Conservation (phyloP, 441 rosid genomes). For the Biscutella auriculata region DNA sequence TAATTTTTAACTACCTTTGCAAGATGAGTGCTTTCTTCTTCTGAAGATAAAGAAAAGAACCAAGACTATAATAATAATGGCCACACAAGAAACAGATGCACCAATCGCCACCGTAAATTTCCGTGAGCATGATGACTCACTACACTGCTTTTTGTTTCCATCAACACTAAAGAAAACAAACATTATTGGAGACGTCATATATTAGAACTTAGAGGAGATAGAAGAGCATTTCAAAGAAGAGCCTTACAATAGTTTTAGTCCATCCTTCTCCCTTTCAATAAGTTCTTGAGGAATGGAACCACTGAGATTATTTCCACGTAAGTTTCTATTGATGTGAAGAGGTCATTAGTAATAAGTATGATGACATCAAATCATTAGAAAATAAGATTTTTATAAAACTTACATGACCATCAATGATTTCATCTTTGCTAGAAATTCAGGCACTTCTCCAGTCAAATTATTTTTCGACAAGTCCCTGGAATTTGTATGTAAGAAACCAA, state of each 20-base stretch:
- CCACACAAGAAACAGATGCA: background rate
- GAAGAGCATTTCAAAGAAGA: too few relatives aligned
- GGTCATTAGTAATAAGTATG: too few relatives aligned
- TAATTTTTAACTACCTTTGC: slow-evolving; percentile 1
- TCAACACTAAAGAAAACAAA: background rate
- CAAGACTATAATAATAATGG: background rate
- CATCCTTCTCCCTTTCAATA: too few relatives aligned
- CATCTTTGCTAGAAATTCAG: slow-evolving; percentile 9
- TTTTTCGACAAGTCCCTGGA: slow-evolving; percentile 4
- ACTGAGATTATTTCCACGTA: too few relatives aligned
- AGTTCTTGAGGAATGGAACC: too few relatives aligned
- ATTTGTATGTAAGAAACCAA: background rate
- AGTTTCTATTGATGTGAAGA: too few relatives aligned
- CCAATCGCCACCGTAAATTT: background rate
- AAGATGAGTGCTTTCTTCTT: background rate
- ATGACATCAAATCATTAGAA: too few relatives aligned
- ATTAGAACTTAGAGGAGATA: too few relatives aligned
- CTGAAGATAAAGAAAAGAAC: background rate
- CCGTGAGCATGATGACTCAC: background rate
- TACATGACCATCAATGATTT: slow-evolving; percentile 5
- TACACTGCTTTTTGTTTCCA: background rate
- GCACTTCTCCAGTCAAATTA: slow-evolving; percentile 13
- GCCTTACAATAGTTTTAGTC: too few relatives aligned
- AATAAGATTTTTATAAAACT: background rate
- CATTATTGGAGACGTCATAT: background rate